Base-by-base conservation (phyloP, 805 yeast genomes). In the Komagataella mondaviorum region DNA sequence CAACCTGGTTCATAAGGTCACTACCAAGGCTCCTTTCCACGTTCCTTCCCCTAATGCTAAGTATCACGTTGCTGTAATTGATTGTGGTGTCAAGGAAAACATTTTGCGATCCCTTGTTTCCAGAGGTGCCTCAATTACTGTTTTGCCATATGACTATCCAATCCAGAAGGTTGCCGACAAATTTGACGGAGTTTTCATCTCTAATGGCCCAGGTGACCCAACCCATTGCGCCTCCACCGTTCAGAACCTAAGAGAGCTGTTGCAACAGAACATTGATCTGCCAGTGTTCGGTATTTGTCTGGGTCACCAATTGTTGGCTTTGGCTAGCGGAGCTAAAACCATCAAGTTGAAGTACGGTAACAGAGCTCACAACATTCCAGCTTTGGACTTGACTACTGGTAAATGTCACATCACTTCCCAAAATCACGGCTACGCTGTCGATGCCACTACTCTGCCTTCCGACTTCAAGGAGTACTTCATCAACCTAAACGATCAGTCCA, bases 171-270 rank as follows among this genome's bases (percentile, higher is more conserved):
- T 90, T 56, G 96, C 96, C 51, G 78, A 80, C 67, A 85, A 85
- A 68, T 93, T 90, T 62, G 99, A 93, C 64, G 99, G 99, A 60
- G 71, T 93, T 51, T 93, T 93, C 71, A 80, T 89, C 57, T 86
- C 96, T 46, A 91, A 91, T 65, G 98, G 98, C 51, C 98, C 98
- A 51, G 98, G 98, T 62, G 96, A 91, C 69, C 98, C 98, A 63
- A 85, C 95, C 49, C 91, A 87, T 69, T 89, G 96, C 73, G 66
- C 83, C 43, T 62, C 77, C 45, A 90, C 98, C 7, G 87, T 88
- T 39, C 75, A 76, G 59, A 81, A 84, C 70, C 76, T 91, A 67
- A 78, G 75, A 63, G 73, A 78, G 61, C 78, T 91, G 52, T 80
- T 91, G 82, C 76, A 76, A 48, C 64, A 69, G 51, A 68, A 78